Conservation (phyloP, 2,329 filamentous ascomycete genomes). For the Plectosphaerella cucumerina region DNA sequence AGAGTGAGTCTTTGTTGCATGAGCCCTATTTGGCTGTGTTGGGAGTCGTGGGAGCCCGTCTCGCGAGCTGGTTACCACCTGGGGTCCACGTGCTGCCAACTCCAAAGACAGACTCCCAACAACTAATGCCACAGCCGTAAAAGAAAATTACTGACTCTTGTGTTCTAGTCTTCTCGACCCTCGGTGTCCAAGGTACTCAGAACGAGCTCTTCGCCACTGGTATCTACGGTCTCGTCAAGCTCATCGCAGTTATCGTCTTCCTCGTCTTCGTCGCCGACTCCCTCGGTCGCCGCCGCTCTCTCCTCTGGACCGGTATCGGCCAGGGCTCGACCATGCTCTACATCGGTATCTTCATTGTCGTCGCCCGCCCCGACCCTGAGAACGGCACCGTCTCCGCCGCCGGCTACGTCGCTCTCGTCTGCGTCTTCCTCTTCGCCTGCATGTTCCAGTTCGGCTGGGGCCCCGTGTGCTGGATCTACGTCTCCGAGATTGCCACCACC, state of each 20-base stretch:
- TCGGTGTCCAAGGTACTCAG: constrained; percentile 37
- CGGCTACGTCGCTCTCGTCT: constrained; percentile 62
- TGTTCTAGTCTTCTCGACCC: constrained; percentile 52
- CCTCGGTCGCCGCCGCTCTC: constrained; percentile 40
- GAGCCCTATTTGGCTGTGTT: too few relatives aligned
- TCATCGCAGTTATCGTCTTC: constrained; percentile 14
- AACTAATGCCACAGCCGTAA: constrained; percentile 35
- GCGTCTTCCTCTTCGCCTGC: constrained; percentile 57
- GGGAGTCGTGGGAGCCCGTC: too few relatives aligned
- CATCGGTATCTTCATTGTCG: constrained; percentile 56
- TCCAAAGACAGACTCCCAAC: too few relatives aligned
- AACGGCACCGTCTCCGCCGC: constrained; percentile 26
- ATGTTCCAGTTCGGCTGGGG: constrained; percentile 36
- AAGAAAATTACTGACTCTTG: too few relatives aligned
- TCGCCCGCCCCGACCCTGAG: constrained; percentile 42
- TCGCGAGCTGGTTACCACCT: too few relatives aligned
- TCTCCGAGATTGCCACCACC: constrained; percentile 45
- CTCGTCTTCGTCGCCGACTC: constrained; percentile 42
- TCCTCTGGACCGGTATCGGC: constrained; percentile 33
- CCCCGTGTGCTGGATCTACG: constrained; percentile 38
- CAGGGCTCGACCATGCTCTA: constrained; percentile 34
- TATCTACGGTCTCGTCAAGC: constrained; percentile 23
- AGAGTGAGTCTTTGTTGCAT: too few relatives aligned
- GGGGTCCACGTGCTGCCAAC: too few relatives aligned
- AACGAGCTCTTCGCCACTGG: constrained; percentile 27